Evolutionary conservation across 2,329 filamentous ascomycete species (phyloP).

Genomic region (Plenodomus biglobosus): DNA sequence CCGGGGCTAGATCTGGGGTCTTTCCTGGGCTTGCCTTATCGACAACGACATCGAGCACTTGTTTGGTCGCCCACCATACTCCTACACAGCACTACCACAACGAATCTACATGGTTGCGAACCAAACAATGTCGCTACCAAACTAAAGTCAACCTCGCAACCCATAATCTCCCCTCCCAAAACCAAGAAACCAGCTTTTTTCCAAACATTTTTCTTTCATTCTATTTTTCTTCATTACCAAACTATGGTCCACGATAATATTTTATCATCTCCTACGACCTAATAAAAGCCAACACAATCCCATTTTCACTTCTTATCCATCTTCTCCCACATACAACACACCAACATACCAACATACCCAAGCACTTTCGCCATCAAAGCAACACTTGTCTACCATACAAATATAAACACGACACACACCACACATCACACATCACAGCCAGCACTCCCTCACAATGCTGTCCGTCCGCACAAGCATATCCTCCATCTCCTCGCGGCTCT

Average conservation of each 20-base stretch:
- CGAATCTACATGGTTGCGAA: neutral
- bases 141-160: neutral
- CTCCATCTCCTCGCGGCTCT: conserved; percentile 14
- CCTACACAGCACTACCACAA: neutral
- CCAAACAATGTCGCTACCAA: conserved; percentile 11
- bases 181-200: conserved; percentile 1
- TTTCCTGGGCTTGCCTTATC: neutral
- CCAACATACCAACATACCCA: conserved; percentile 1
- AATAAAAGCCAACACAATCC: too few species aligned
- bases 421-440: conserved; percentile 1
- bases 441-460: conserved; percentile 20
- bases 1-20: conserved; percentile 1
- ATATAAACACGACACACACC: neutral
- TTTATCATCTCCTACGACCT: too few species aligned
- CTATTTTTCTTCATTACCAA: too few species aligned
- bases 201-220: too few species aligned
- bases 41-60: too few species aligned
- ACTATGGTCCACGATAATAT: too few species aligned
- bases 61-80: too few species aligned
- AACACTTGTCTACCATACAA: neutral
- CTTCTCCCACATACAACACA: too few species aligned
- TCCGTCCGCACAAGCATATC: conserved; percentile 12
- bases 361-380: neutral
- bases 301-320: too few species aligned
- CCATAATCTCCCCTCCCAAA: conserved; percentile 6